These are phyloP conservation scores for Rhododendron griersonianum DNA, from an alignment of 148 eudicot genomes.

Conservation along the genomic window DNA sequence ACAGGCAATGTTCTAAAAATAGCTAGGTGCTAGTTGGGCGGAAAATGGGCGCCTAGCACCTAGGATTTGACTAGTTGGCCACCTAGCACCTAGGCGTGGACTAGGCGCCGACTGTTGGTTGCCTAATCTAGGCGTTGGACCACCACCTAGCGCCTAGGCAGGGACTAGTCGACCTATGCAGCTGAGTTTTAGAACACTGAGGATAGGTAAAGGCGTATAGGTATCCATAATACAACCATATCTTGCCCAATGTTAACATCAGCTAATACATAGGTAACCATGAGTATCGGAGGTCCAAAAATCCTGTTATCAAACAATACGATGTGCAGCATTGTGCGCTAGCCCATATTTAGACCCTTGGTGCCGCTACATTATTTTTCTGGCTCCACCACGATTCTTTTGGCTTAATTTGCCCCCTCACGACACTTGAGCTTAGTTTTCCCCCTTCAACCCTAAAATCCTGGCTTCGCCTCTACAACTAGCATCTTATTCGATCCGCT, in stretches of 20 bases:
- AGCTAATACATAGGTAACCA: not conserved
- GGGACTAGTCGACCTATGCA: too few relatives aligned
- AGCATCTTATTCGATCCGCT: not conserved
- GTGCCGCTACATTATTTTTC: not conserved
- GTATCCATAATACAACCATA: not conserved
- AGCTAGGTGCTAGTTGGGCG: too few relatives aligned
- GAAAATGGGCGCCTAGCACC: too few relatives aligned
- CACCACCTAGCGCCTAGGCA: too few relatives aligned
- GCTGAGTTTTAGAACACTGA: not conserved
- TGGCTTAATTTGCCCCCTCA: not conserved
- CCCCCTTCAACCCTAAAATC: not conserved
- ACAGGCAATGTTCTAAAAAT: not conserved
- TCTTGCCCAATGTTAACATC: not conserved
- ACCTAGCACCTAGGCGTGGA: too few relatives aligned
- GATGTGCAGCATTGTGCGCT: not conserved
- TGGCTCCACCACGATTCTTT: not conserved
- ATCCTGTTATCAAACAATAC: not conserved
- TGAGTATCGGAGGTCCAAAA: not conserved
- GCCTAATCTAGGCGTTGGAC: too few relatives aligned
- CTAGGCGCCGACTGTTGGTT: too few relatives aligned
- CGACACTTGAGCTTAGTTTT: not conserved
- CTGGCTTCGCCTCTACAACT: not conserved
- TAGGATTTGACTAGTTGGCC: too few relatives aligned
- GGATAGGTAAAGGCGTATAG: not conserved
- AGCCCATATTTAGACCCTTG: not conserved